These are phyloP conservation scores for Miscanthus sacchariflorus DNA, from an alignment of 202 grass and related monocot species.

Conservation along the genomic window DNA sequence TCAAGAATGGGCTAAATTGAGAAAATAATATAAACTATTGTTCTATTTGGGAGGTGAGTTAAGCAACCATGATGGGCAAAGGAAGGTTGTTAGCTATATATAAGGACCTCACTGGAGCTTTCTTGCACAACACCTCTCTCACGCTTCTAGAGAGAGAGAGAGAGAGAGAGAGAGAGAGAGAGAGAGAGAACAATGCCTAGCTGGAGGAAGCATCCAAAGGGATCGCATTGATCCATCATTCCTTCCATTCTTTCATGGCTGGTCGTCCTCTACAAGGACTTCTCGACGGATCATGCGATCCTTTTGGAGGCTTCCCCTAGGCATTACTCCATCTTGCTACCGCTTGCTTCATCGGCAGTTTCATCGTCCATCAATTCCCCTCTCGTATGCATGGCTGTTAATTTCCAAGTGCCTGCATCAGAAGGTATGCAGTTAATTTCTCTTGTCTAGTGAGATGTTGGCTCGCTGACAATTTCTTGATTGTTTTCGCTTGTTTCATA, in stretches of 20 bases:
- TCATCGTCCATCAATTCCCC: neutral
- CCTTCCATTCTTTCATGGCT: conserved; percentile 35
- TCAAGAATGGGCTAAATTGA: conserved; percentile 17
- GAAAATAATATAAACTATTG: conserved; percentile 42
- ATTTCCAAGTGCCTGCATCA: neutral
- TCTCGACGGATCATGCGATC: conserved; percentile 73
- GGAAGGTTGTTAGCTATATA: conserved; percentile 59
- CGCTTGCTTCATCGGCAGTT: neutral
- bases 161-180: too few species aligned
- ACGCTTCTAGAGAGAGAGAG: neutral
- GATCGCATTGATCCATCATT: conserved; percentile 87
- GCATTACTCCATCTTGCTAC: conserved; percentile 52
- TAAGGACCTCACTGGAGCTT: conserved; percentile 60
- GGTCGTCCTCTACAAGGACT: neutral
- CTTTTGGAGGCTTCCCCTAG: conserved; percentile 82
- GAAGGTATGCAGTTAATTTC: conserved; percentile 26
- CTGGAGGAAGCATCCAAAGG: conserved; percentile 83
- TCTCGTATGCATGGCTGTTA: neutral
- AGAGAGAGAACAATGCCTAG: conserved; percentile 50
- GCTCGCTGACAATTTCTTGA: neutral
- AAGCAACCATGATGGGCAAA: conserved; percentile 49
- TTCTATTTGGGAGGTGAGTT: conserved; percentile 37
- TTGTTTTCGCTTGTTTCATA: neutral
- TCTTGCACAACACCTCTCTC: conserved; percentile 56
- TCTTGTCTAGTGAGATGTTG: neutral